A percentile compares a stretch with the other conserved stretches of the same genome.
These are phyloP conservation scores for Microbotryum violaceum DNA, from an alignment of 1,284 basidiomycete species.

Conservation along the genomic window DNA sequence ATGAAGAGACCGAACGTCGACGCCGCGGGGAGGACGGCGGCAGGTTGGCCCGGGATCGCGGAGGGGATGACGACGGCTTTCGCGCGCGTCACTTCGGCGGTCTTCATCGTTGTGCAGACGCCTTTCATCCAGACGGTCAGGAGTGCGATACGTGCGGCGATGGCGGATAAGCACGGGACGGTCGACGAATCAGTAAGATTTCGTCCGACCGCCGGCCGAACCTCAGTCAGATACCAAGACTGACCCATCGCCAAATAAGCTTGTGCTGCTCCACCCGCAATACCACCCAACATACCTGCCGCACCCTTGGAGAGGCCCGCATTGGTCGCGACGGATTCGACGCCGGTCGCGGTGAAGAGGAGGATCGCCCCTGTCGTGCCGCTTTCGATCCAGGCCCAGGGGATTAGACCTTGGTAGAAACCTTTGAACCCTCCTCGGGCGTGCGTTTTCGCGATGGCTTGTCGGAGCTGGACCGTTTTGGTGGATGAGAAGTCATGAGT, in stretches of 20 bases:
- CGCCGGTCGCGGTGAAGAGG: constrained; percentile 87
- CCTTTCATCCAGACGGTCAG: constrained; percentile 3
- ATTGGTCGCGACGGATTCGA: constrained; percentile 60
- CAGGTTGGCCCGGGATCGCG: constrained; percentile 42
- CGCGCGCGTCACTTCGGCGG: constrained; percentile 89
- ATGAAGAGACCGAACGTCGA: constrained; percentile 77
- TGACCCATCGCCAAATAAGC: constrained; percentile 92
- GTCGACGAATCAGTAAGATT: neutral
- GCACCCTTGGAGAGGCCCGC: constrained; percentile 68
- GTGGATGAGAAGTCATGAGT: too few species aligned
- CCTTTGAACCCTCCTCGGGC: constrained; percentile 73
- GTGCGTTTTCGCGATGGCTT: constrained; percentile 12
- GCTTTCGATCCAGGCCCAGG: constrained; percentile 62
- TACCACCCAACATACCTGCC: constrained; percentile 86
- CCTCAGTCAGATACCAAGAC: neutral
- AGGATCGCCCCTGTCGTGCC: constrained; percentile 95
- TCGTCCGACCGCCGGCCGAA: neutral
- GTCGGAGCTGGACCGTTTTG: neutral
- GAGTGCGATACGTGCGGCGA: neutral
- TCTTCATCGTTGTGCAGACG: constrained; percentile 35
- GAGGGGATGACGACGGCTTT: constrained; percentile 62
- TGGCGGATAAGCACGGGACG: neutral
- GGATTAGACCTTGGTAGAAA: constrained; percentile 97
- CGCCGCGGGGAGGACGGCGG: neutral
- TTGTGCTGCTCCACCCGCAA: constrained; percentile 94